phyloP scores from a whole-genome alignment of 805 yeast species.

The Zygosaccharomyces siamensis region DNA sequence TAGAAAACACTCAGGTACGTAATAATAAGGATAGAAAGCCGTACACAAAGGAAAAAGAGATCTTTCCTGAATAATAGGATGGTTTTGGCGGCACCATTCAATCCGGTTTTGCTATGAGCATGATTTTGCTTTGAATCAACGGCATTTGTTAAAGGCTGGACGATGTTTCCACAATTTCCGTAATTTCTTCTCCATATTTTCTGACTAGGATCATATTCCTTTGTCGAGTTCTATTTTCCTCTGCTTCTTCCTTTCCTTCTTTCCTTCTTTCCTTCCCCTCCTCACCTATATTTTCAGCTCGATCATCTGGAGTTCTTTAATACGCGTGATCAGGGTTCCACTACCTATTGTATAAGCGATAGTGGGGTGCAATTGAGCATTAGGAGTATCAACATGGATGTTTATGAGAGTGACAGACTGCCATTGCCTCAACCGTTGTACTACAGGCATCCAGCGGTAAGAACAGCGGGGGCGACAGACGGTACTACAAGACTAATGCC shows the following conservation, averaged over 20 bases:
- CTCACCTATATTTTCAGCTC: no score
- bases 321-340: no score
- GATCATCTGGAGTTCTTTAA: no score
- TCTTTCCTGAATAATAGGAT: no score
- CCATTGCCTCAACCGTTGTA: neutral
- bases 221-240: neutral
- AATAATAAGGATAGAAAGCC: no score
- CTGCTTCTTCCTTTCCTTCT: neutral
- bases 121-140: conserved; percentile 1
- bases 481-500: neutral
- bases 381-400: neutral
- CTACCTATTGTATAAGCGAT: no score
- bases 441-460: conserved; percentile 1
- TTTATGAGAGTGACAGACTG: neutral
- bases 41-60: no score
- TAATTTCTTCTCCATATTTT: neutral
- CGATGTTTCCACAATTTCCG: neutral
- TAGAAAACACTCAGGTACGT: neutral
- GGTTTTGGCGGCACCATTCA: neutral
- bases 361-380: no score
- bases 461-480: conserved; percentile 6
- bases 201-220: neutral
- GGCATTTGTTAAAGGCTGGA: neutral
- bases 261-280: no score
- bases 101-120: conserved; percentile 2